Evolutionary conservation across 1,284 basidiomycete species (phyloP), one percentile per base, ranked within the genome.

Genomic region (Boletus mariae): DNA sequence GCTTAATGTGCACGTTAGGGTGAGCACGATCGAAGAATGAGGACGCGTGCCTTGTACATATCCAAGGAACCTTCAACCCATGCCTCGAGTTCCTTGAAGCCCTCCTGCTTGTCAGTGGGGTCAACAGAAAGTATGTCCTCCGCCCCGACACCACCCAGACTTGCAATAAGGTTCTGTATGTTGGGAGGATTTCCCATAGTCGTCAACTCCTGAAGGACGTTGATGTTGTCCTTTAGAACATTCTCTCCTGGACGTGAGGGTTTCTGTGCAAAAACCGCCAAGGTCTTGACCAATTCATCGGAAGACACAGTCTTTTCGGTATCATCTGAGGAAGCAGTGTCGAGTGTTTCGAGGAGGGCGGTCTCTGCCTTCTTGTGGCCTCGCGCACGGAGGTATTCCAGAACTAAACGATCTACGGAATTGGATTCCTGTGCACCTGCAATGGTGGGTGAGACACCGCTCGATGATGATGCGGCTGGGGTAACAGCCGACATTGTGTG

Each of bases 11-110:
- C 8, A 35, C 11, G n/a, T 51, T 45, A 59, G 56, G 46, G 45
- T 29, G 51, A 56, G 43, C 25, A 32, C 43, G 28, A 57, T 37
- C 17, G 17, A 41, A 29, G 28, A 45, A 43, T 34, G 53, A 59
- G 31, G 49, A 47, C 17, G 57, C 79, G 59, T 70, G 86, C 88
- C 66, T 82, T 75, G 70, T 94, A 93, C 83, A 93, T 92, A 66
- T 92, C 89, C 56, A 92, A 69, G 32, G 87, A 92, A 31, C 90
- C 87, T 72, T 93, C 91, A 44, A 94, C 94, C 95, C 95, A 98
- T n/a, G 86, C 78, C 68, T 96, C 92, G 53, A 98, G 77, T 63
- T 93, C 89, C 54, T 84, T 79, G 66, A 92, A 95, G 1, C 92
- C 90, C 63, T 90, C 86, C 54, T 93, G 90, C 57, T 92, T 88